Percentiles rank a stretch among this genome's conserved stretches.
Conservation (phyloP, 139 green algal genomes). For the Tetraselmis striata region DNA sequence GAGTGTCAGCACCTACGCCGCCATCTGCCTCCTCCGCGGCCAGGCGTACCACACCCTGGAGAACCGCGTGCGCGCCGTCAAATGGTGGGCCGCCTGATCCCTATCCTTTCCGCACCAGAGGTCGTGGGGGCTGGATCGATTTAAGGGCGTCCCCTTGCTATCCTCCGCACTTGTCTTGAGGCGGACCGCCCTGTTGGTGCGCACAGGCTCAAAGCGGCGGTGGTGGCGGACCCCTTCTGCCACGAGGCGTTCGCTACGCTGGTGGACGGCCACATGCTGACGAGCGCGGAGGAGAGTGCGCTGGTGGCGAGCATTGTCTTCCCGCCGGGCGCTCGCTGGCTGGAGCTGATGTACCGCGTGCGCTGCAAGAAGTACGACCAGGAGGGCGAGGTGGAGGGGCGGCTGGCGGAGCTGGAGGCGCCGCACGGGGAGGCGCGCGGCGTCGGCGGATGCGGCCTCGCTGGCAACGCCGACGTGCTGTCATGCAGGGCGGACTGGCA, state of each 20-base stretch:
- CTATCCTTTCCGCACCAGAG: no score
- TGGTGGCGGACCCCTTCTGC: conserved; percentile 82
- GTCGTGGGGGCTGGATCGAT: no score
- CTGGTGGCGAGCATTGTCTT: conserved; percentile 55
- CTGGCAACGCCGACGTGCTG: conserved; percentile 61
- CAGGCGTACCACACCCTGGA: conserved; percentile 74
- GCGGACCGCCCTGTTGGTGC: no score
- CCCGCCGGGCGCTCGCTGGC: conserved; percentile 53
- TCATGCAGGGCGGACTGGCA: conserved; percentile 64
- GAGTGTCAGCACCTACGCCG: conserved; percentile 29
- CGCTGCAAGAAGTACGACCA: conserved; percentile 60
- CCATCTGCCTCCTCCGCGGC: conserved; percentile 72
- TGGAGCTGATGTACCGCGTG: conserved; percentile 67
- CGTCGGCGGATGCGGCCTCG: conserved; percentile 48
- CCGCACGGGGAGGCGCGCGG: neutral
- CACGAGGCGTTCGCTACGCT: conserved; percentile 87
- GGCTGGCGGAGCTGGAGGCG: conserved; percentile 37
- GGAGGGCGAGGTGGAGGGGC: conserved; percentile 31
- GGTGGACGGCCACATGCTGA: conserved; percentile 85
- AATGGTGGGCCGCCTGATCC: conserved; percentile 43
- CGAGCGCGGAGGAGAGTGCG: conserved; percentile 60
- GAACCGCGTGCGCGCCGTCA: conserved; percentile 55
- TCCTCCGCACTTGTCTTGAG: no score
- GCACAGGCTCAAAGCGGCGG: conserved; percentile 33
- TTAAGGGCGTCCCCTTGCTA: no score